These are phyloP conservation scores for Diaporthe vexans DNA, from an alignment of 2,329 filamentous ascomycete species.

Conservation along the genomic window DNA sequence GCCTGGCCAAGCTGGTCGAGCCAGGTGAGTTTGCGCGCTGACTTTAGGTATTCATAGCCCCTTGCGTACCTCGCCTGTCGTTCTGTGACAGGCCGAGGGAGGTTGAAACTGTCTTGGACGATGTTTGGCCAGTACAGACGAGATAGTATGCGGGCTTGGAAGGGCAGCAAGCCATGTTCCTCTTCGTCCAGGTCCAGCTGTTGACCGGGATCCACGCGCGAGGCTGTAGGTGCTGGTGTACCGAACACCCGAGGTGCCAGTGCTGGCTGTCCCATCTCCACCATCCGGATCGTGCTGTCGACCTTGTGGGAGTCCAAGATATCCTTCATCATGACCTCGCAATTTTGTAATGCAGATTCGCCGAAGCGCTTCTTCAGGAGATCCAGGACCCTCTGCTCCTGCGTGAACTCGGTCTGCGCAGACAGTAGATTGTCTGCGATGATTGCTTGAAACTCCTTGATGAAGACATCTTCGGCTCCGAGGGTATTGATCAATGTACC, in stretches of 20 bases:
- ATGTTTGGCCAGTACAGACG: conserved; percentile 94
- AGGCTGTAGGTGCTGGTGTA: conserved; percentile 43
- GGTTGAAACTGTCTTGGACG: conserved; percentile 75
- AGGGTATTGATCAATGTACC: conserved; percentile 90
- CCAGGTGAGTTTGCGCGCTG: conserved; percentile 90
- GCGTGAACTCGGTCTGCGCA: conserved; percentile 78
- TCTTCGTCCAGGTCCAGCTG: conserved; percentile 51
- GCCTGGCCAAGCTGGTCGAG: conserved; percentile 85
- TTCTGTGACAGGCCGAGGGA: conserved; percentile 70
- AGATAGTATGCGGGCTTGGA: conserved; percentile 89
- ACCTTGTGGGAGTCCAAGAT: conserved; percentile 85
- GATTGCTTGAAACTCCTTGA: conserved; percentile 92
- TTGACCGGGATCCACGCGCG: conserved; percentile 38
- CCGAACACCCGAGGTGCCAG: conserved; percentile 35
- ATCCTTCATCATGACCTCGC: conserved; percentile 97
- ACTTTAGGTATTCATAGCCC: conserved; percentile 85
- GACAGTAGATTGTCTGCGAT: conserved; percentile 85
- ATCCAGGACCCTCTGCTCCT: conserved; percentile 85
- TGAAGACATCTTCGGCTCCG: conserved; percentile 91
- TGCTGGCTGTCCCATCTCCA: conserved; percentile 54
- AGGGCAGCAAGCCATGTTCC: conserved; percentile 68
- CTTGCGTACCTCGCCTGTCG: conserved; percentile 79
- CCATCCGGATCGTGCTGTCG: conserved; percentile 75
- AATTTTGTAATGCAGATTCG: conserved; percentile 87
- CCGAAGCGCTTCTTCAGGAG: conserved; percentile 92